phyloP scores from a whole-genome alignment of 495 filamentous ascomycete species.

The Durotheca rogersii region DNA sequence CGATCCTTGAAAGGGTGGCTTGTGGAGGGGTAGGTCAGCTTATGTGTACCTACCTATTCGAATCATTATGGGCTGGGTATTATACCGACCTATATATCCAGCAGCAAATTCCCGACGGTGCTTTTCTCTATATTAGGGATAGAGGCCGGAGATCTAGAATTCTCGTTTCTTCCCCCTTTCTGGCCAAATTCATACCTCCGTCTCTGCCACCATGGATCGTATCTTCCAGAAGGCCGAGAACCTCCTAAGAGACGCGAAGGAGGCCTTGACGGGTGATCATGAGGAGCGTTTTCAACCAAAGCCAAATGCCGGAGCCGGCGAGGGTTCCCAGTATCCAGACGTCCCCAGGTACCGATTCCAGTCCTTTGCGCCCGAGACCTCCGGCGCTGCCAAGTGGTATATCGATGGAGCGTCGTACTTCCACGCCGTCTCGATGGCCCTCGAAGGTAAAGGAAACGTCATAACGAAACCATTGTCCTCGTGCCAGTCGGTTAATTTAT shows the following conservation, averaged over 20 bases:
- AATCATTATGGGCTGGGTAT: too few relatives aligned
- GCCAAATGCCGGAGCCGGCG: conserved; percentile 35
- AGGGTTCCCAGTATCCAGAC: conserved; percentile 38
- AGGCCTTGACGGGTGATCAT: conserved; percentile 23
- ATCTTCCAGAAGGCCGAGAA: conserved; percentile 39
- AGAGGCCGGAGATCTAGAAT: conserved; percentile 9
- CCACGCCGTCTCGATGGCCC: conserved; percentile 79
- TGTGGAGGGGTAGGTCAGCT: too few relatives aligned
- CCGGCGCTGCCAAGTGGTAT: conserved; percentile 92
- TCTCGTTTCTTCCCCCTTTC: neutral
- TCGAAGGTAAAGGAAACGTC: conserved; percentile 56
- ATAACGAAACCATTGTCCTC: neutral
- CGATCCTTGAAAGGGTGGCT: too few relatives aligned
- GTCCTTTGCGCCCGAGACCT: conserved; percentile 84
- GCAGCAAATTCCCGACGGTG: too few relatives aligned
- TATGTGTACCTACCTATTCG: too few relatives aligned
- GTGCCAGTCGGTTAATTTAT: too few relatives aligned
- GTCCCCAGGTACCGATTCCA: conserved; percentile 66
- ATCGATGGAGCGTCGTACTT: conserved; percentile 93
- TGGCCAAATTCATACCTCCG: neutral
- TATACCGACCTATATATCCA: too few relatives aligned
- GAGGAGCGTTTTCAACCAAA: conserved; percentile 9
- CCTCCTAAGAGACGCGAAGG: conserved; percentile 35
- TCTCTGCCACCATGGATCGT: conserved; percentile 31
- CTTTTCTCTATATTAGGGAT: conserved; percentile 7